These are phyloP conservation scores for Plasmodium gonderi DNA, from an alignment of 169 alveolate genomes.

Conservation along the genomic window DNA sequence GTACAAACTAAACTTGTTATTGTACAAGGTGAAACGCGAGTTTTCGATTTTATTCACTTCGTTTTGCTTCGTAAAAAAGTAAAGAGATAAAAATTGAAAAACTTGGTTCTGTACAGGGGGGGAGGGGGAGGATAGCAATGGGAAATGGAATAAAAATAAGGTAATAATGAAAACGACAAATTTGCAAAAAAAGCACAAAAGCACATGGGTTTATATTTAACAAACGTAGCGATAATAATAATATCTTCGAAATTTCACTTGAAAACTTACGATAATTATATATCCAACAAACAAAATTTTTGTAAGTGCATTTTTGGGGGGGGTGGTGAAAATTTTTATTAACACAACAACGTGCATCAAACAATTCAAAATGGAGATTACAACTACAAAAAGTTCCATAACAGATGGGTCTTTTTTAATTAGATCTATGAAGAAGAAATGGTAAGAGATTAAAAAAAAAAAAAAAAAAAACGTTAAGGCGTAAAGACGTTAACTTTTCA, in stretches of 20 bases:
- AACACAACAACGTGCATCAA: conserved; percentile 66
- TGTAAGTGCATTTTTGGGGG: conserved; percentile 29
- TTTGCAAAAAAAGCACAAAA: not conserved
- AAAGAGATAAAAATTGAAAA: conserved; percentile 53
- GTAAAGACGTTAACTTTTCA: too few relatives aligned
- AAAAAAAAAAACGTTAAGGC: not conserved
- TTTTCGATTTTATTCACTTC: not conserved
- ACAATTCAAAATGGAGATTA: conserved; percentile 61
- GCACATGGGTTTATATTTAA: not conserved
- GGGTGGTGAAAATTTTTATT: conserved; percentile 30
- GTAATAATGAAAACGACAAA: not conserved
- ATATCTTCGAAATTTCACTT: too few relatives aligned
- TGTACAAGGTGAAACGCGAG: not conserved
- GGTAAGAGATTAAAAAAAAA: not conserved
- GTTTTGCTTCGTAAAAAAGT: conserved; percentile 47
- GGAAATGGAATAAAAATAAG: not conserved
- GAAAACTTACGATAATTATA: conserved; percentile 48
- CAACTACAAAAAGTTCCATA: conserved; percentile 48
- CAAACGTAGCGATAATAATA: too few relatives aligned
- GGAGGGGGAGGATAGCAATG: not conserved
- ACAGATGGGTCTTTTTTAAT: conserved; percentile 25
- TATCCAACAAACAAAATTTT: conserved; percentile 43
- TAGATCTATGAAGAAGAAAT: conserved; percentile 2
- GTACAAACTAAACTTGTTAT: conserved; percentile 55
- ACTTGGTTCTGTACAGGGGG: conserved; percentile 33